Conservation (phyloP, 305 asterid genomes). For the Euphrasia arctica region DNA sequence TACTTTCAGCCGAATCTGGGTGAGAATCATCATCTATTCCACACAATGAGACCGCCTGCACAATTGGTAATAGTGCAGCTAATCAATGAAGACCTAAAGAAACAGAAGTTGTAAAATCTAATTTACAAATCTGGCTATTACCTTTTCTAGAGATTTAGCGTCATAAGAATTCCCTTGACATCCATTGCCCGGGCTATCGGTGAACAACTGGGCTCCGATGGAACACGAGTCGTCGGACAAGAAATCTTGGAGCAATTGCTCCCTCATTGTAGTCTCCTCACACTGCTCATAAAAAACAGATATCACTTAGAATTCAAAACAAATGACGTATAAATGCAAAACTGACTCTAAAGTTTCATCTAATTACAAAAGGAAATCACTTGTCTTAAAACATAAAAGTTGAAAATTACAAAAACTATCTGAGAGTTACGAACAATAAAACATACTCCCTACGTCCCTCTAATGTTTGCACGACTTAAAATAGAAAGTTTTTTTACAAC, state of each 20-base stretch:
- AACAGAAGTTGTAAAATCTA: slow-evolving; percentile 6
- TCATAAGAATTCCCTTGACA: slow-evolving; percentile 34
- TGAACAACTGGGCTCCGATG: slow-evolving; percentile 51
- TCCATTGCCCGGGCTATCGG: slow-evolving; percentile 38
- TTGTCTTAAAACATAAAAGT: neutral
- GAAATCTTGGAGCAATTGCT: slow-evolving; percentile 70
- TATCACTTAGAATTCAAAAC: slow-evolving; percentile 4
- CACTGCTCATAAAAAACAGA: slow-evolving; percentile 38
- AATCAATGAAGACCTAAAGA: slow-evolving; percentile 16
- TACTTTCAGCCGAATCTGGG: slow-evolving; percentile 37
- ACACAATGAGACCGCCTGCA: slow-evolving; percentile 43
- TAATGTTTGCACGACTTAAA: too few relatives aligned
- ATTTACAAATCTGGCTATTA: slow-evolving; percentile 5
- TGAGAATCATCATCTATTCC: slow-evolving; percentile 48
- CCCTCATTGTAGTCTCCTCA: slow-evolving; percentile 48
- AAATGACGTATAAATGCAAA: neutral
- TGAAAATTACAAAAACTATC: too few relatives aligned
- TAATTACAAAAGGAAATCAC: neutral
- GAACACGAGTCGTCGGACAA: slow-evolving; percentile 65
- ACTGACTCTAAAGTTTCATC: neutral
- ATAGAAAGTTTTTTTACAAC: too few relatives aligned
- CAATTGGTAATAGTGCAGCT: slow-evolving; percentile 8
- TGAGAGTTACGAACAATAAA: neutral
- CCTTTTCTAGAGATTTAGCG: slow-evolving; percentile 41
- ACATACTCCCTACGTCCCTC: too few relatives aligned